Conservation (phyloP, 768 basidiomycete species). For the Podaxis pistillaris region DNA sequence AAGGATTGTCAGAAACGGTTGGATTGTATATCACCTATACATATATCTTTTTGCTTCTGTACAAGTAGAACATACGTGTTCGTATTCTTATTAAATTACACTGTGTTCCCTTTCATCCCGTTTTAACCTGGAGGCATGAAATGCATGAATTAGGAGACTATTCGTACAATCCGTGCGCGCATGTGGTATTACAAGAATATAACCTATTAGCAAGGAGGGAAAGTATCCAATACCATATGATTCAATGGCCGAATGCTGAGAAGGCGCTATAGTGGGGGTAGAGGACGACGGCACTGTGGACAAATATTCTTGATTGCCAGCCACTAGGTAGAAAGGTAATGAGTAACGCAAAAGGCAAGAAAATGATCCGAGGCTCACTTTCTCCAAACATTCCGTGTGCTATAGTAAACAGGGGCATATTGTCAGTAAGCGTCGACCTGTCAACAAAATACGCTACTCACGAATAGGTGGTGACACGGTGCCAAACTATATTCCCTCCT, state of each 20-base stretch:
- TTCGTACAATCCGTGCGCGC: not conserved
- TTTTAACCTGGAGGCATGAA: not conserved
- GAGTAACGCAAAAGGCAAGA: slow-evolving; percentile 6
- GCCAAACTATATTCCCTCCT: slow-evolving; percentile 80
- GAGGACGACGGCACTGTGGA: slow-evolving; percentile 82
- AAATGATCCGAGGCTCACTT: slow-evolving; percentile 38
- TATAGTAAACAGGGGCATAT: slow-evolving; percentile 23
- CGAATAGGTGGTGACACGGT: slow-evolving; percentile 88
- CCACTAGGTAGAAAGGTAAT: slow-evolving; percentile 44
- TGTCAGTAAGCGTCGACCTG: not conserved
- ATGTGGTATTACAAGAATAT: slow-evolving; percentile 8
- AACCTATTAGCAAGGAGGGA: slow-evolving; percentile 2
- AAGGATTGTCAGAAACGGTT: not conserved
- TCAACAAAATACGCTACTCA: slow-evolving; percentile 35
- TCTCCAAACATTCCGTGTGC: slow-evolving; percentile 88
- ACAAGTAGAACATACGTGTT: not conserved
- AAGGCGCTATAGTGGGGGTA: slow-evolving; percentile 67
- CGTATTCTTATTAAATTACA: not conserved
- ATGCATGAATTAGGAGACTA: not conserved
- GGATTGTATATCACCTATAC: not conserved
- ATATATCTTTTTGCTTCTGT: not conserved
- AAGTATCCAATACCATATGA: not conserved
- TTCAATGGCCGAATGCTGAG: not conserved
- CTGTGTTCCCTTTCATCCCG: not conserved
- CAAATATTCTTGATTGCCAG: slow-evolving; percentile 88